phyloP scores from a whole-genome alignment of 208 protist species.

The Naegleria fowleri region DNA sequence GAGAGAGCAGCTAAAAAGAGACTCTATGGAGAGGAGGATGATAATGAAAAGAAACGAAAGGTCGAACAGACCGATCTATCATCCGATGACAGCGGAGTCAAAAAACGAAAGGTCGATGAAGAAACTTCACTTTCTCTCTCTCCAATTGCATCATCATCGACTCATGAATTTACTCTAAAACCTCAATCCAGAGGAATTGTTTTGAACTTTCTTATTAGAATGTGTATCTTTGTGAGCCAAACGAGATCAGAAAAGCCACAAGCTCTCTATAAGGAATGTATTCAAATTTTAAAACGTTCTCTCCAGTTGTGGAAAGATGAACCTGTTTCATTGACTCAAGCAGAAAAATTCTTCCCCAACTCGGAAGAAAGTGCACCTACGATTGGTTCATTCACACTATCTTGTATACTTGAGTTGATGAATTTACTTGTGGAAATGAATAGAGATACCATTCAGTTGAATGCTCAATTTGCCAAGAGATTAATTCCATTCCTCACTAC shows the following conservation, averaged over 20 bases:
- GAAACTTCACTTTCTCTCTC: not conserved
- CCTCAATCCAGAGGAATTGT: not conserved
- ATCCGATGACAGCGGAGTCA: not conserved
- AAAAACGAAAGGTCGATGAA: not conserved
- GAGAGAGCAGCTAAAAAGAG: not conserved
- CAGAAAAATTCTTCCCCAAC: not conserved
- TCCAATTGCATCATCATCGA: no score
- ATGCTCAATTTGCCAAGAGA: not conserved
- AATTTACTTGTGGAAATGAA: not conserved
- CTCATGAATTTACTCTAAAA: not conserved
- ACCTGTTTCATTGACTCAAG: not conserved
- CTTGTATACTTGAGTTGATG: not conserved
- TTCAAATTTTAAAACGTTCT: not conserved
- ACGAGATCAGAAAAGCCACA: not conserved
- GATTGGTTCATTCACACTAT: not conserved
- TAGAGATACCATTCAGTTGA: not conserved
- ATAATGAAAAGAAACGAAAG: not conserved
- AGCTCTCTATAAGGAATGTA: not conserved
- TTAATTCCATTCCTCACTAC: not conserved
- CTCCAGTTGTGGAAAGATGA: not conserved
- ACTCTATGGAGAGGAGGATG: not conserved
- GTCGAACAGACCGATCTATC: not conserved
- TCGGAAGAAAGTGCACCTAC: not conserved
- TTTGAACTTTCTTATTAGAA: not conserved
- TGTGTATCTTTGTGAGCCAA: not conserved